Base-by-base conservation (phyloP, 1,284 basidiomycete genomes). In the Calocybe gambosa region DNA sequence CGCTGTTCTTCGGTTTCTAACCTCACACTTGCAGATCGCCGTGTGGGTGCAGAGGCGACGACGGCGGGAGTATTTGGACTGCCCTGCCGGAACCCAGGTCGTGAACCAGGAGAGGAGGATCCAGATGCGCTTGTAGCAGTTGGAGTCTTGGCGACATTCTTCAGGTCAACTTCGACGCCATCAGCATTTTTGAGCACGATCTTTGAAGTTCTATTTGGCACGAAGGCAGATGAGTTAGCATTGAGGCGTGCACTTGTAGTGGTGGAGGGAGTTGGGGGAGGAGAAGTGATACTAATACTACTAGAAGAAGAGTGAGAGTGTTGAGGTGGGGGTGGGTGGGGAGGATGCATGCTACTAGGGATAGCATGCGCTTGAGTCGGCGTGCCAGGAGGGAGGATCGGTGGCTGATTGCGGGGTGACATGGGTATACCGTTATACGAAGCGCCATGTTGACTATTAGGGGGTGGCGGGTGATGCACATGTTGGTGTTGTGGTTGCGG, bases 181-280 rank as follows among this genome's bases (percentile, higher is more conserved):
- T 80, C 75, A 3, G 67, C 55, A 45, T 65, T 73, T 63, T 78
- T 82, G 47, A 83, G 66, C 3, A 66, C 66, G 29, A 80, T 64
- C 53, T 75, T 77, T 34, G 44, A 41, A 44, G 62, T 46, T 19
- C 65, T 58, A 45, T 49, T 50, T 33, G 85, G 85, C 12, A 85
- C 77, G 58, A 88, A 88, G 1, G 82, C 58, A 48, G 63, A 74
- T 0, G 85, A 84, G 55, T 71, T 73, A 6, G 75, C 74, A 58
- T 80, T 85, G 45, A 87, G 68, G 8, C 74, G 68, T 42, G 62
- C 68, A 39, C 57, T 59, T n/a, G 66, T 62, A 5, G 72, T 54
- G 0, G 77, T 65, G 1, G 78, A 73, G 1, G 83, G 81, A 1
- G 85, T 85, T 3, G 82, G 71, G n/a, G 85, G 83, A 0, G 84